phyloP scores from a whole-genome alignment of 106 monocot genomes.

The Dendrobium officinale region DNA sequence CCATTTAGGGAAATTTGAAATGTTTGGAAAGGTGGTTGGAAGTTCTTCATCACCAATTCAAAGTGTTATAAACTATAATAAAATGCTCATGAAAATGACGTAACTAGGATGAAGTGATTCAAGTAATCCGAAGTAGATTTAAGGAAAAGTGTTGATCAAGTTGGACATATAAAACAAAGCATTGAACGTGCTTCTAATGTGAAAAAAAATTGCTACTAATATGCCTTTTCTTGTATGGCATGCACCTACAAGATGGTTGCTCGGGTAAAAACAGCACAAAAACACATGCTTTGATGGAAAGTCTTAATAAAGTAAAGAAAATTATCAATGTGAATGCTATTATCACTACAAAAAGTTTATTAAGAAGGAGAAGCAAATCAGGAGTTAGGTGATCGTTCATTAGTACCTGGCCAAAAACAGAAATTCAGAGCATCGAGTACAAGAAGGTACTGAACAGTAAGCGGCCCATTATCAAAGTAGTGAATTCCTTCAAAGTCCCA shows the following conservation, averaged over 20 bases:
- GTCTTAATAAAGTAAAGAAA: neutral
- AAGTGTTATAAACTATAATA: neutral
- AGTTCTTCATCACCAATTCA: neutral
- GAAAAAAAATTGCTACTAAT: neutral
- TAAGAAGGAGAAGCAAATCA: neutral
- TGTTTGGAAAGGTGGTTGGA: neutral
- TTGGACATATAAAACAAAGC: neutral
- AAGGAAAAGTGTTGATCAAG: neutral
- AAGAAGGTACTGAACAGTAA: constrained; percentile 92
- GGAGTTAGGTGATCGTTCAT: neutral
- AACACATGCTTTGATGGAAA: neutral
- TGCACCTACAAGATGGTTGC: neutral
- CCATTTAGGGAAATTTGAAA: neutral
- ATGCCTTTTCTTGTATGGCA: neutral
- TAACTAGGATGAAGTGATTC: neutral
- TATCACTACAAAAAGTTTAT: neutral
- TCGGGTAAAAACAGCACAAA: neutral
- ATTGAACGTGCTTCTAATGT: neutral
- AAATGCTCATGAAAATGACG: neutral
- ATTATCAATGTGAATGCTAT: neutral
- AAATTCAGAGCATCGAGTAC: constrained; percentile 95
- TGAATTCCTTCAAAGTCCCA: constrained; percentile 99
- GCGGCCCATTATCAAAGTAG: constrained; percentile 91
- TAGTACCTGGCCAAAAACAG: constrained; percentile 96
- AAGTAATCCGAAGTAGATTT: neutral